These are phyloP conservation scores for Madurella fahalii DNA, from an alignment of 2,329 filamentous ascomycete genomes.

Conservation along the genomic window DNA sequence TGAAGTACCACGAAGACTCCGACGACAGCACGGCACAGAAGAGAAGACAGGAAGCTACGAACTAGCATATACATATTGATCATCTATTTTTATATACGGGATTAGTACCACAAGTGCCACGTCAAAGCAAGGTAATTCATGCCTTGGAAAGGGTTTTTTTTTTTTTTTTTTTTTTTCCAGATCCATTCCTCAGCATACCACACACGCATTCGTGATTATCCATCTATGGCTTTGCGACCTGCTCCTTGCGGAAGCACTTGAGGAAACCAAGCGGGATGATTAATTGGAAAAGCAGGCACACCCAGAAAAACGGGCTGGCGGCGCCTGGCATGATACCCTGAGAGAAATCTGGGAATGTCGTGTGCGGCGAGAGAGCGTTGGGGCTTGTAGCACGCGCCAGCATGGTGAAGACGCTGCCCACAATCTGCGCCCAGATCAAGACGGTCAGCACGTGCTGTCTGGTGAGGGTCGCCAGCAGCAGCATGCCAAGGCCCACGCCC, in stretches of 20 bases:
- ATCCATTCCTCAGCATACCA: no score
- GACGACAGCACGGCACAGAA: no score
- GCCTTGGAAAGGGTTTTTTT: no score
- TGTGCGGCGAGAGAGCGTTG: conserved; percentile 56
- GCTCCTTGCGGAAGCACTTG: conserved; percentile 55
- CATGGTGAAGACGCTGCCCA: conserved; percentile 60
- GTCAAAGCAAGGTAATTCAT: no score
- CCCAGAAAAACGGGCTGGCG: conserved; percentile 56
- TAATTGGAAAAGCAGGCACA: conserved; percentile 54
- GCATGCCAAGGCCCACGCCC: conserved; percentile 64
- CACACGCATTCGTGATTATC: no score
- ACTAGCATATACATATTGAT: no score
- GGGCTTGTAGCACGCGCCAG: conserved; percentile 57
- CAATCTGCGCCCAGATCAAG: conserved; percentile 56
- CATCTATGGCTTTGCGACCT: conserved; percentile 48
- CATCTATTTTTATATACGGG: no score
- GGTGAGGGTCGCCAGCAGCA: conserved; percentile 61
- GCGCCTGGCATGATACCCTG: conserved; percentile 43
- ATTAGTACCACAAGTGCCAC: no score
- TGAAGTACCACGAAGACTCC: no score
- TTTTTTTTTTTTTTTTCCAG: no score
- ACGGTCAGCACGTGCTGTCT: conserved; percentile 62
- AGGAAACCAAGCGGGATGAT: conserved; percentile 55
- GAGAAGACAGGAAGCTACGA: no score
- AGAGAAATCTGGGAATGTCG: conserved; percentile 59